Percentiles rank a stretch among this genome's conserved stretches.
Evolutionary conservation across 495 filamentous ascomycete genomes (phyloP).

Genomic region (Xylaria scruposa): DNA sequence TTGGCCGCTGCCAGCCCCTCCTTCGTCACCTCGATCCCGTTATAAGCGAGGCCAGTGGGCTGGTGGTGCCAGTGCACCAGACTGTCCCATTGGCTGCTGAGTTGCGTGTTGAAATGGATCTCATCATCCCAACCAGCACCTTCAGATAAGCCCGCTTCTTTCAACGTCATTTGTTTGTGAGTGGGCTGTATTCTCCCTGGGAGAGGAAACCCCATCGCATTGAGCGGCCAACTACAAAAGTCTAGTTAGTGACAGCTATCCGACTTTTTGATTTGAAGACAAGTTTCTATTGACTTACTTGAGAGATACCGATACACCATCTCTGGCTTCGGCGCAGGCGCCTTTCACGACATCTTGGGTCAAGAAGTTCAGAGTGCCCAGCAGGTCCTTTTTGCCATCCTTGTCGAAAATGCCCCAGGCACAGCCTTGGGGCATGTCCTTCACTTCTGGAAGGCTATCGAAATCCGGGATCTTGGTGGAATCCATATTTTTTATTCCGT

Average conservation of each 20-base stretch:
- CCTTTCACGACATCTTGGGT: conserved; percentile 60
- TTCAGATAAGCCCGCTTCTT: conserved; percentile 42
- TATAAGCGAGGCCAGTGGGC: conserved; percentile 58
- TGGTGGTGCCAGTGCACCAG: conserved; percentile 67
- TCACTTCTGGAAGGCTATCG: conserved; percentile 64
- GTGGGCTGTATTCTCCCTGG: conserved; percentile 59
- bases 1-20: conserved; percentile 34
- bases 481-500: conserved; percentile 26
- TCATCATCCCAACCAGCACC: conserved; percentile 54
- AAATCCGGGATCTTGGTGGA: conserved; percentile 51
- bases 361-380: conserved; percentile 65
- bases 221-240: conserved; percentile 48
- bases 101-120: conserved; percentile 77
- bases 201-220: conserved; percentile 53
- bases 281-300: conserved; percentile 51
- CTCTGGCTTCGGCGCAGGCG: conserved; percentile 57
- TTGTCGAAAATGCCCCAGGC: conserved; percentile 72
- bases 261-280: conserved; percentile 29
- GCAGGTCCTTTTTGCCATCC: conserved; percentile 63
- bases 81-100: conserved; percentile 80
- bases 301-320: conserved; percentile 64
- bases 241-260: conserved; percentile 30
- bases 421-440: conserved; percentile 67
- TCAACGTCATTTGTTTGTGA: conserved; percentile 58
- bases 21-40: conserved; percentile 50